These are phyloP conservation scores for Exophiala oligosperma DNA, from an alignment of 2,329 filamentous ascomycete species.

Conservation along the genomic window DNA sequence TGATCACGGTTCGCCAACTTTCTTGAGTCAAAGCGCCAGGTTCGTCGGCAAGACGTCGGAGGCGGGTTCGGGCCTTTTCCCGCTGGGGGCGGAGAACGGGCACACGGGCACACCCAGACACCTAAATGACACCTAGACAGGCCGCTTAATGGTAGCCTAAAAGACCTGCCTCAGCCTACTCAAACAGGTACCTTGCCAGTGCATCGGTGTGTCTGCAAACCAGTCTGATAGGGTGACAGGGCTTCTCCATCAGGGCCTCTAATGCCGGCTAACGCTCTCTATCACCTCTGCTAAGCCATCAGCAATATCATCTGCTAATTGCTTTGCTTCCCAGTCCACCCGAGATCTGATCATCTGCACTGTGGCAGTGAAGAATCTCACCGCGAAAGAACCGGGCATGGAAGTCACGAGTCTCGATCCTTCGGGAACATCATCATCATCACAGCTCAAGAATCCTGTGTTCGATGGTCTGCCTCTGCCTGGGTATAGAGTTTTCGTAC, in stretches of 20 bases:
- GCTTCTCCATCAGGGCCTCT: background rate
- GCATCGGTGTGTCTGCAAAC: background rate
- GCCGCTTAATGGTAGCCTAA: background rate
- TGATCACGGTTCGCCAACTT: background rate
- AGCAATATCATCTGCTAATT: background rate
- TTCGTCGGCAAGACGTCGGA: background rate
- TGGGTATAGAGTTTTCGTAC: background rate
- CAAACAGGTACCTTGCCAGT: background rate
- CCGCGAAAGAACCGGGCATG: background rate
- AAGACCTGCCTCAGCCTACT: background rate
- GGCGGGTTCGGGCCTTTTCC: no score
- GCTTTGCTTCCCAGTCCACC: background rate
- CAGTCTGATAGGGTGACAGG: background rate
- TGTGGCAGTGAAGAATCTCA: background rate
- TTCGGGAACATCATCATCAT: background rate
- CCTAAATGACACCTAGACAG: background rate
- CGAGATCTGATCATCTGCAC: background rate
- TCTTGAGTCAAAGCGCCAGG: background rate
- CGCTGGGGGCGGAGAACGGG: no score
- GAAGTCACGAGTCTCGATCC: background rate
- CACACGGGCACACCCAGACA: background rate
- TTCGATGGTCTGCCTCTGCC: background rate
- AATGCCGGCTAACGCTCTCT: background rate
- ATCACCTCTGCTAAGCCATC: background rate
- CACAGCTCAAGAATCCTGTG: background rate